These are phyloP conservation scores for Oryza meyeriana DNA, from an alignment of 176 grass and related monocot genomes.

Conservation along the genomic window DNA sequence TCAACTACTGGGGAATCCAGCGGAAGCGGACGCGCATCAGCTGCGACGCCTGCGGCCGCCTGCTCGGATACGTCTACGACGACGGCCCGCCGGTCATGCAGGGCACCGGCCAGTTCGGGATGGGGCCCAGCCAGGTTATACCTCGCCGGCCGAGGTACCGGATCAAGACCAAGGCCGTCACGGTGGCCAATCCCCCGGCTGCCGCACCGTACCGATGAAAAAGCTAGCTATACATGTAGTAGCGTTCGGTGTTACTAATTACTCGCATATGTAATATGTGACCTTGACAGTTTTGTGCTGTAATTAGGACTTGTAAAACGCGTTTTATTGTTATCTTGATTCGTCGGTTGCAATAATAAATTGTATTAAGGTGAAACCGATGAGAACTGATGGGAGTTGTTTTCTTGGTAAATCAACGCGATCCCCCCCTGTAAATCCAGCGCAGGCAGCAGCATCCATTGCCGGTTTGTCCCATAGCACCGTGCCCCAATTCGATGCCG, in stretches of 20 bases:
- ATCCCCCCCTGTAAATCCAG: not conserved
- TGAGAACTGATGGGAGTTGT: not conserved
- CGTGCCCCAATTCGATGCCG: no score
- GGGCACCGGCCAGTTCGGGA: constrained; percentile 64
- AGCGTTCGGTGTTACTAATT: not conserved
- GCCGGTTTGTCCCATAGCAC: no score
- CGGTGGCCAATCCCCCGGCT: not conserved
- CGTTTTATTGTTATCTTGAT: not conserved
- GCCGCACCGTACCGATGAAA: not conserved
- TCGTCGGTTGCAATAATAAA: not conserved
- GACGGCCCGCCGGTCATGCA: constrained; percentile 70
- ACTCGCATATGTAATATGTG: no score
- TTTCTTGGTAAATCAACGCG: not conserved
- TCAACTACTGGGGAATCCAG: constrained; percentile 87
- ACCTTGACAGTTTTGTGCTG: not conserved
- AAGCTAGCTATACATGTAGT: not conserved
- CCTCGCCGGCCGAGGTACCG: constrained; percentile 67
- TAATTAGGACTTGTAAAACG: not conserved
- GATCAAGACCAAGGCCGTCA: constrained; percentile 81
- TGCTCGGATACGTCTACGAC: constrained; percentile 82
- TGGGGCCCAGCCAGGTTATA: constrained; percentile 82
- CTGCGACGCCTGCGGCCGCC: constrained; percentile 63
- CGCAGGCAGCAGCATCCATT: no score
- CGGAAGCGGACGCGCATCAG: constrained; percentile 64
- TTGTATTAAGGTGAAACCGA: no score